Evolutionary conservation across 2,329 filamentous ascomycete genomes (phyloP).

Genomic region (Ceratocystiopsis minuta): DNA sequence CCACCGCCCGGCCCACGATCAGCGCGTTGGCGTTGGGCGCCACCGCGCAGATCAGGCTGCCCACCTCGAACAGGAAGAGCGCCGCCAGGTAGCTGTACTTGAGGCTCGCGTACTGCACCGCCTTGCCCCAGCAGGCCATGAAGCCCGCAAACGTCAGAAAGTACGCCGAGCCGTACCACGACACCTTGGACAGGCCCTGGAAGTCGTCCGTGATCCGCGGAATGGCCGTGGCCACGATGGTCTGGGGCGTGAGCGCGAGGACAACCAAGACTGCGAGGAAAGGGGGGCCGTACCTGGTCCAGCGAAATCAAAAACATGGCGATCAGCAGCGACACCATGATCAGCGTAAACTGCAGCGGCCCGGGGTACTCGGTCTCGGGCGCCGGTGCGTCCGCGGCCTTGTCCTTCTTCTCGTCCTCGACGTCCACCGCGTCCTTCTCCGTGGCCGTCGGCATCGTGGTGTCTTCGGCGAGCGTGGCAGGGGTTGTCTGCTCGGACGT

Average conservation of each 20-base stretch:
- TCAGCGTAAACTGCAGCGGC: no score
- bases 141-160: conserved; percentile 28
- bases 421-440: no score
- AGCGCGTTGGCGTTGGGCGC: conserved; percentile 28
- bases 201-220: conserved; percentile 4
- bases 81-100: conserved; percentile 25
- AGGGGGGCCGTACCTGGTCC: no score
- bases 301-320: no score
- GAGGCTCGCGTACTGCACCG: conserved; percentile 32
- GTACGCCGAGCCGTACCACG: conserved; percentile 3
- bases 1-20: conserved; percentile 32
- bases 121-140: conserved; percentile 25
- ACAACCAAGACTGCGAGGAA: no score
- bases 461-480: no score
- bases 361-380: no score
- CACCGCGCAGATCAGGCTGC: conserved; percentile 31
- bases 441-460: no score
- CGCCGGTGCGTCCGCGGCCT: no score
- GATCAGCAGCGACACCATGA: no score
- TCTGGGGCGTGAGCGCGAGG: neutral
- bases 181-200: conserved; percentile 1
- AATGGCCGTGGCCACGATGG: conserved; percentile 1
- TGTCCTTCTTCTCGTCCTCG: no score
- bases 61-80: conserved; percentile 34
- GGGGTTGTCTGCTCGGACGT: no score